Percentiles rank a stretch among this genome's conserved stretches.
Conservation (phyloP, 306 rosid genomes). For the Prinsepia uniflora region DNA sequence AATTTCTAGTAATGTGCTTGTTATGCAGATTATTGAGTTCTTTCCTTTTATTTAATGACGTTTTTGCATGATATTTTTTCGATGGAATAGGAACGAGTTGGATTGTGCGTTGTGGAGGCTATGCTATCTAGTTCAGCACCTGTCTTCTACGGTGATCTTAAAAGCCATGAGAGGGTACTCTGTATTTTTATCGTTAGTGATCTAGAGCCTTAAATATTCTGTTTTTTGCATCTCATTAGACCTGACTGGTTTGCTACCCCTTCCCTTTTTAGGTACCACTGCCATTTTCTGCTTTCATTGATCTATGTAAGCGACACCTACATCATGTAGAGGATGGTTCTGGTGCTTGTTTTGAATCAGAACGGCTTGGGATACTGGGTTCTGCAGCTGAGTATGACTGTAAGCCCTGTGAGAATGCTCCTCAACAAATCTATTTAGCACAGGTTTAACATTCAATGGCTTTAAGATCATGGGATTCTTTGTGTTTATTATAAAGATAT, state of each 20-base stretch:
- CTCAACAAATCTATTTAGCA: conserved; percentile 77
- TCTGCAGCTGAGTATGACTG: conserved; percentile 24
- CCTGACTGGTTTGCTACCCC: conserved; percentile 9
- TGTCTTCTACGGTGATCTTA: conserved; percentile 80
- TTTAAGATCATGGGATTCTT: conserved; percentile 14
- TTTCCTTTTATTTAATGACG: neutral
- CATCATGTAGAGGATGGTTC: conserved; percentile 27
- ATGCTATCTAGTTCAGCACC: conserved; percentile 77
- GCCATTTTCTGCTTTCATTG: conserved; percentile 68
- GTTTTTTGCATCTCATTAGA: conserved; percentile 7
- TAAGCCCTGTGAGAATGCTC: conserved; percentile 46
- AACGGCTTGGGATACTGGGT: conserved; percentile 20
- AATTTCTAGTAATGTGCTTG: neutral
- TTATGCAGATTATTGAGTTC: neutral
- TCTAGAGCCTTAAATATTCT: conserved; percentile 3
- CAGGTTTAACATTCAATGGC: conserved; percentile 54
- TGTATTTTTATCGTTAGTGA: neutral
- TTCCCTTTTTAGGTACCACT: conserved; percentile 58
- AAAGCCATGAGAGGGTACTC: conserved; percentile 84
- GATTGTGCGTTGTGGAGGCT: conserved; percentile 75
- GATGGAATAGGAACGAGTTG: conserved; percentile 55
- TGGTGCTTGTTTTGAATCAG: conserved; percentile 25
- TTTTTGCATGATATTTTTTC: neutral
- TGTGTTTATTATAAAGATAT: conserved; percentile 6
- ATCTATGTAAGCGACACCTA: conserved; percentile 54